Percentiles rank a stretch among this genome's conserved stretches.
These are phyloP conservation scores for Aaosphaeria arxii DNA, from an alignment of 2,329 filamentous ascomycete genomes.

Conservation along the genomic window DNA sequence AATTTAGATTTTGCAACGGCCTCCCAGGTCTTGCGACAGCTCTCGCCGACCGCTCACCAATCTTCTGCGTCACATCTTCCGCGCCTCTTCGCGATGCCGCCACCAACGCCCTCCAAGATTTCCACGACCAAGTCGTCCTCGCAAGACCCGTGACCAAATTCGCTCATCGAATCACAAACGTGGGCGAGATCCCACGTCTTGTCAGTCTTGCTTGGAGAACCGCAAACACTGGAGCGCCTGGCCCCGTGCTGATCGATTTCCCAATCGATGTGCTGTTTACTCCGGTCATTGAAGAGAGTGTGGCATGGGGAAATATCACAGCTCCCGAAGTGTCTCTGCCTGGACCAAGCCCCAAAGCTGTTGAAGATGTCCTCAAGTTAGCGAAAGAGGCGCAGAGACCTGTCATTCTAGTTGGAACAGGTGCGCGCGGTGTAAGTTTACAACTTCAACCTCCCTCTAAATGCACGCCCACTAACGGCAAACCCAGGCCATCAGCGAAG, in stretches of 20 bases:
- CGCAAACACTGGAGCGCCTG: slow-evolving; percentile 41
- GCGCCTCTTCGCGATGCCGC: slow-evolving; percentile 45
- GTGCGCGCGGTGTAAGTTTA: slow-evolving; percentile 20
- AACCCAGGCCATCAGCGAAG: slow-evolving; percentile 23
- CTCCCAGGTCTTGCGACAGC: slow-evolving; percentile 47
- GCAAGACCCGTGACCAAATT: slow-evolving; percentile 47
- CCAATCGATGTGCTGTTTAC: slow-evolving; percentile 43
- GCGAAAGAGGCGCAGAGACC: slow-evolving; percentile 37
- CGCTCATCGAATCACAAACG: slow-evolving; percentile 43
- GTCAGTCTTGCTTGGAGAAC: slow-evolving; percentile 42
- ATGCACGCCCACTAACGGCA: no score
- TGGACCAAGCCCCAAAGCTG: slow-evolving; percentile 34
- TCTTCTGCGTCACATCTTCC: slow-evolving; percentile 46
- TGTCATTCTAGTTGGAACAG: slow-evolving; percentile 43
- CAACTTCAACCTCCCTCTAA: not conserved
- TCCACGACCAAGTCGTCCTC: slow-evolving; percentile 46
- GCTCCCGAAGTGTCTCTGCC: slow-evolving; percentile 32
- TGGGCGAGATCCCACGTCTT: slow-evolving; percentile 46
- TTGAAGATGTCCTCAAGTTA: slow-evolving; percentile 31
- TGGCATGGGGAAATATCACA: slow-evolving; percentile 43
- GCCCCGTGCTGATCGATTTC: slow-evolving; percentile 39
- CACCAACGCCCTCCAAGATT: slow-evolving; percentile 47
- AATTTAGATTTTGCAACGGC: slow-evolving; percentile 43
- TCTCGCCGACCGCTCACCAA: slow-evolving; percentile 43
- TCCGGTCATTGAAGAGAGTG: slow-evolving; percentile 34